Evolutionary conservation across 2,329 filamentous ascomycete genomes (phyloP).

Genomic region (Akanthomyces uredinophilus): DNA sequence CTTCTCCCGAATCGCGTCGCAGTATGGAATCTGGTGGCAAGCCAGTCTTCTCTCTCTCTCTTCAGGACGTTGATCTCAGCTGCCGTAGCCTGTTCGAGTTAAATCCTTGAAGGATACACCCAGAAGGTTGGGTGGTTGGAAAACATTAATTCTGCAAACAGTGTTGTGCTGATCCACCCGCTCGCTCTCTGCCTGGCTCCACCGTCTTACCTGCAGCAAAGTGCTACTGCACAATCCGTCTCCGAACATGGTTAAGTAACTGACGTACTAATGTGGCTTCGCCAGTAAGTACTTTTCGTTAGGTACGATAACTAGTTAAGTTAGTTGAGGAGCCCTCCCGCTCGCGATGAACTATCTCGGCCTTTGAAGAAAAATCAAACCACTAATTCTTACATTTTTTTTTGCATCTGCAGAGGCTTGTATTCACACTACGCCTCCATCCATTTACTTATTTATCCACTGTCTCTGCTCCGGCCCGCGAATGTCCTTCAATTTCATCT

Average conservation of each 20-base stretch:
- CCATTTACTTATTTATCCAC: not conserved
- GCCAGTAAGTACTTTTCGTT: too few species aligned
- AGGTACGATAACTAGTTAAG: too few species aligned
- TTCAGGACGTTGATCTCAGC: not conserved
- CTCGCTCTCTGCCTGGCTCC: constrained; percentile 15
- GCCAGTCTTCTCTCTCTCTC: not conserved
- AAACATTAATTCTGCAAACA: not conserved
- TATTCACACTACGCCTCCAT: not conserved
- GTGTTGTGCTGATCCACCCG: not conserved
- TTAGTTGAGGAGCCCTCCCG: not conserved
- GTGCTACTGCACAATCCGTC: too few species aligned
- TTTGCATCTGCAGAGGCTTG: not conserved
- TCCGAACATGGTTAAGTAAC: too few species aligned
- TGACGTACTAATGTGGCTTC: too few species aligned
- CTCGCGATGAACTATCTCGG: not conserved
- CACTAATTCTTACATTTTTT: not conserved
- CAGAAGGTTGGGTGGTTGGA: too few species aligned
- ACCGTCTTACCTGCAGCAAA: not conserved
- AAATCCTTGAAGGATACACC: too few species aligned
- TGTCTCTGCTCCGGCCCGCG: not conserved
- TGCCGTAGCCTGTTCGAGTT: too few species aligned
- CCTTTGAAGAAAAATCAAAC: not conserved
- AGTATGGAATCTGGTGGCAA: too few species aligned
- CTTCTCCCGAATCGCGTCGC: too few species aligned
- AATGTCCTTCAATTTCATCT: not conserved